Evolutionary conservation across 805 yeast genomes (phyloP).

Genomic region (Yarrowia phangngaensis): DNA sequence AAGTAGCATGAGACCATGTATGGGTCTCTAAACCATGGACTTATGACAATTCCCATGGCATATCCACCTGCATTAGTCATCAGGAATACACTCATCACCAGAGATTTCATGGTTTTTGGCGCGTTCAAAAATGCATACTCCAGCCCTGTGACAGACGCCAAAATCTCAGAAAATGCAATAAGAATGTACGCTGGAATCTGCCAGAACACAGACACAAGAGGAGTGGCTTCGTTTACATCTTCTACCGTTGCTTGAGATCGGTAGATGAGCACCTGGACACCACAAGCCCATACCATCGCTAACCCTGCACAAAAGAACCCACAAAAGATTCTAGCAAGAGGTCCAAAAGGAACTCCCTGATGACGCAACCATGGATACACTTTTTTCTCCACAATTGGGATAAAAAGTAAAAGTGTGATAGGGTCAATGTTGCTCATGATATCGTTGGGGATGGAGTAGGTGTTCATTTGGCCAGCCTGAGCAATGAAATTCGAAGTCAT

Average conservation of each 20-base stretch:
- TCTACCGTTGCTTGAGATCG: slow-evolving; percentile 47
- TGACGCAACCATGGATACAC: slow-evolving; percentile 53
- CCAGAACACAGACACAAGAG: slow-evolving; percentile 60
- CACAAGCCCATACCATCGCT: slow-evolving; percentile 73
- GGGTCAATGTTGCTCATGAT: slow-evolving; percentile 73
- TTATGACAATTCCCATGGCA: slow-evolving; percentile 68
- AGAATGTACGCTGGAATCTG: slow-evolving; percentile 69
- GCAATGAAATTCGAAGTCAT: slow-evolving; percentile 70
- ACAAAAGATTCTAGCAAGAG: slow-evolving; percentile 63
- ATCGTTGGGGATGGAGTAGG: slow-evolving; percentile 77
- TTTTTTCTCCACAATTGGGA: slow-evolving; percentile 64
- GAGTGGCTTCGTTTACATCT: slow-evolving; percentile 38
- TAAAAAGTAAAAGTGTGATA: slow-evolving; percentile 65
- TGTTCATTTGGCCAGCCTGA: slow-evolving; percentile 70
- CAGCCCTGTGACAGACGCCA: slow-evolving; percentile 78
- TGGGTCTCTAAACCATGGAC: slow-evolving; percentile 64
- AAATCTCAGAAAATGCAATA: slow-evolving; percentile 70
- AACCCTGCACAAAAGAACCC: slow-evolving; percentile 64
- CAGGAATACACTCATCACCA: slow-evolving; percentile 58
- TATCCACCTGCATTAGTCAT: slow-evolving; percentile 71
- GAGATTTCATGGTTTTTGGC: slow-evolving; percentile 62
- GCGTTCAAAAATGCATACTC: slow-evolving; percentile 84
- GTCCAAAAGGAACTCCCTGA: slow-evolving; percentile 53
- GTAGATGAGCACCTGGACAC: slow-evolving; percentile 67
- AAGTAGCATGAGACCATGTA: slow-evolving; percentile 65